A percentile compares a stretch with the other conserved stretches of the same genome.
These are phyloP conservation scores for Opeltia flavorubescens DNA, from an alignment of 495 filamentous ascomycete species.

Conservation along the genomic window DNA sequence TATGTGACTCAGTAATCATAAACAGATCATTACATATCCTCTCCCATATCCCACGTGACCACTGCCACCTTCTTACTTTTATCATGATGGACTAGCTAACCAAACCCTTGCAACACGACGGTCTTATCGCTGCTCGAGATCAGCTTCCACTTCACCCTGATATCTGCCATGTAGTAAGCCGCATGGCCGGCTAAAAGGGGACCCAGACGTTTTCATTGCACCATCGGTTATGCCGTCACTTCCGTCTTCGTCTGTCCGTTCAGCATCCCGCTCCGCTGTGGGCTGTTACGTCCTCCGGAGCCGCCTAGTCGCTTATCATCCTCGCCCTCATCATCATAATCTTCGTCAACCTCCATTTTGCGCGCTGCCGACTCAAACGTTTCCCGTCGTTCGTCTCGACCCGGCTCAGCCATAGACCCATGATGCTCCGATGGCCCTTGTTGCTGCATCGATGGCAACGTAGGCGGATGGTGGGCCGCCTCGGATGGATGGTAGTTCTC, in stretches of 20 bases:
- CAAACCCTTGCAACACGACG: too few species aligned
- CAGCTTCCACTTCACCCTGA: too few species aligned
- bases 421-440: conserved; percentile 34
- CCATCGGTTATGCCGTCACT: not conserved
- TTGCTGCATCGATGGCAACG: conserved; percentile 57
- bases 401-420: conserved; percentile 35
- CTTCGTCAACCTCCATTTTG: conserved; percentile 94
- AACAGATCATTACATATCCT: too few species aligned
- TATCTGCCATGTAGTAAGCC: too few species aligned
- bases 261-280: conserved; percentile 15
- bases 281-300: conserved; percentile 30
- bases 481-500: conserved; percentile 82
- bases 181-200: not conserved
- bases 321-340: conserved; percentile 79
- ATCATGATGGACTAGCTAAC: too few species aligned
- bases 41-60: too few species aligned
- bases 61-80: too few species aligned
- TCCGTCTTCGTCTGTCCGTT: conserved; percentile 20
- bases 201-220: not conserved
- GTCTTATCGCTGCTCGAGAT: too few species aligned
- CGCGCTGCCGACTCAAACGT: conserved; percentile 69
- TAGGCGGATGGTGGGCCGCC: conserved; percentile 72
- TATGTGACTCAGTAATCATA: too few species aligned
- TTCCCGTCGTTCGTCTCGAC: conserved; percentile 40
- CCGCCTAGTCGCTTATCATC: conserved; percentile 63